Evolutionary conservation across 352 stramenopile genomes (phyloP), one percentile per base, ranked within the genome.

Genomic region (Globisporangium spinosum): DNA sequence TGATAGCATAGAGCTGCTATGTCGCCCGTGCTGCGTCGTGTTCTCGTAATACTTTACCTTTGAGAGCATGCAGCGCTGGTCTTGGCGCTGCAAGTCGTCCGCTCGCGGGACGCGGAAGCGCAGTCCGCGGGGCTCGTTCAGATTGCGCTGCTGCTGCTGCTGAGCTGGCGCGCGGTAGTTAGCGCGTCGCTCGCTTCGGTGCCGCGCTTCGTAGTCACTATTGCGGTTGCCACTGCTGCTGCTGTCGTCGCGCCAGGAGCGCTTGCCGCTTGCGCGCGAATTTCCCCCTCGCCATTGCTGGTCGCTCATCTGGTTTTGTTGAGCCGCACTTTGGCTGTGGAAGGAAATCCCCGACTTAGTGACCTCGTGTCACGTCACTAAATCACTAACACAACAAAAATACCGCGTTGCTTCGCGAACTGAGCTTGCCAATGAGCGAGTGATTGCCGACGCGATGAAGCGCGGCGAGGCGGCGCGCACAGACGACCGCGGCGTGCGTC

Each of bases 401-500:
- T 9, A 9, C 40, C 10, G 35, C 35, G 62, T 25, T 35, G 34
- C 62, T 68, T 68, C 32, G 45, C 58, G 38, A 55, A 22, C 23
- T 51, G 32, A 38, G 32, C 17, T 65, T 13, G n/a, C 10, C n/a
- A 49, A 59, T n/a, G 29, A n/a, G 2, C 32, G 20, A 15, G 23
- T 38, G 13, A 51, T 22, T 13, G 23, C 25, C 2, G 6, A 29
- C 9, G 15, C 23, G 27, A 67, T 63, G 64, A 61, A 64, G 54
- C 23, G 29, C 47, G 10, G 5, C 7, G 45, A 67, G 32, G n/a
- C 32, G 20, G 32, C n/a, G n/a, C 34, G 61, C 13, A 17, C 17
- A 29, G 64, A 77, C 29, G 71, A 81, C 20, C 74, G 78, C 20
- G 66, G 70, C 22, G 75, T 87, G n/a, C 78, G 77, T 1, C 62